A percentile compares a stretch with the other conserved stretches of the same genome.
These are phyloP conservation scores for Vitis rotundifolia DNA, from an alignment of 164 flowering plant genomes.

Conservation along the genomic window DNA sequence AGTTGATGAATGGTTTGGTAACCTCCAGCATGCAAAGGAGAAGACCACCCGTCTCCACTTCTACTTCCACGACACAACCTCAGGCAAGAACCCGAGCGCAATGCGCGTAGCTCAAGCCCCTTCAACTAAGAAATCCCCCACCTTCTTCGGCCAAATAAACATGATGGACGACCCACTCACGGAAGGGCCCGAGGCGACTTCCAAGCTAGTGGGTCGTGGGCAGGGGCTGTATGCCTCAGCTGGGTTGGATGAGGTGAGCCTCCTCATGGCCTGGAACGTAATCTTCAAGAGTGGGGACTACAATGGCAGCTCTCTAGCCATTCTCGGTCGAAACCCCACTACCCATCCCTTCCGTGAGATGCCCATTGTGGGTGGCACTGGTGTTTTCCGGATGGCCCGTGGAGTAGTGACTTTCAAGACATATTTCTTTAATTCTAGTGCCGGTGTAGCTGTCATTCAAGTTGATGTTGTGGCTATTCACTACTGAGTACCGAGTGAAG, in stretches of 20 bases:
- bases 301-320: conserved; percentile 12
- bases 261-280: conserved; percentile 5
- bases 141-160: not conserved
- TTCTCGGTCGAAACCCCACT: conserved; percentile 2
- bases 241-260: not conserved
- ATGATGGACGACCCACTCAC: not conserved
- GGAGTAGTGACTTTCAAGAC: conserved; percentile 9
- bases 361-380: conserved; percentile 19
- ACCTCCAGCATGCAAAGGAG: not conserved
- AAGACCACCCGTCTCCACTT: not conserved
- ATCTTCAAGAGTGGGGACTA: conserved; percentile 5
- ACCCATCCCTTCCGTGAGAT: conserved; percentile 6
- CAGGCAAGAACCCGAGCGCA: not conserved
- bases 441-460: not conserved
- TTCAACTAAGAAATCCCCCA: not conserved
- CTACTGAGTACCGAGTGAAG: not conserved
- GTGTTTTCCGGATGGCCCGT: conserved; percentile 20
- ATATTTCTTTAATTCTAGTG: not conserved
- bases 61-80: not conserved
- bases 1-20: not conserved
- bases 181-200: not conserved
- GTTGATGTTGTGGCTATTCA: not conserved
- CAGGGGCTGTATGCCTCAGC: no score
- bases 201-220: no score
- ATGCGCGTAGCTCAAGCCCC: not conserved